Evolutionary conservation across 106 monocot genomes (phyloP).

Genomic region (Vanilla planifolia): DNA sequence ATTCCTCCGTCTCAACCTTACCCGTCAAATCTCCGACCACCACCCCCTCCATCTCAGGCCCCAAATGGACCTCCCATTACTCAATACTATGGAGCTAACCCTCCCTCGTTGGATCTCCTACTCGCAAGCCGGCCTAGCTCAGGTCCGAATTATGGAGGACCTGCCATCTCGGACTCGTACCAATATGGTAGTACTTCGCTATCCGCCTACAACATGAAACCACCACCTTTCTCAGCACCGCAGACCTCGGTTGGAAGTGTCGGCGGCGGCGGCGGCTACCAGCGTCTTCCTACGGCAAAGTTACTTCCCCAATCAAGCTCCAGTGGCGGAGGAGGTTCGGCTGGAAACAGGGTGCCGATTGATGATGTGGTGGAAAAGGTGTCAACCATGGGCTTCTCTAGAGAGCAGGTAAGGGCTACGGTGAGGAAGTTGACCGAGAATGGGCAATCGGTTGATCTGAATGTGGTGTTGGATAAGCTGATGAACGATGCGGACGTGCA

Average conservation of each 20-base stretch:
- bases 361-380: constrained; percentile 73
- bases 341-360: constrained; percentile 30
- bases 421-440: constrained; percentile 30
- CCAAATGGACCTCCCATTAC: constrained; percentile 25
- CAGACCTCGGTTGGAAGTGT: constrained; percentile 23
- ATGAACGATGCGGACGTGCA: constrained; percentile 54
- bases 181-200: constrained; percentile 44
- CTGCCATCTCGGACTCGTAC: constrained; percentile 40
- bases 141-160: constrained; percentile 35
- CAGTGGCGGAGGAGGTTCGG: constrained; percentile 7
- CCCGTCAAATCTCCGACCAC: constrained; percentile 24
- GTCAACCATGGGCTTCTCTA: constrained; percentile 45
- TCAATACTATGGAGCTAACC: constrained; percentile 36
- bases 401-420: constrained; percentile 25
- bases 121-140: constrained; percentile 24
- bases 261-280: constrained; percentile 25
- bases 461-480: constrained; percentile 70
- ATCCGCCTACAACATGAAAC: constrained; percentile 37
- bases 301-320: constrained; percentile 40
- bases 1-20: constrained; percentile 34
- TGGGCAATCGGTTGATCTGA: constrained; percentile 63
- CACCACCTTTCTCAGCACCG: constrained; percentile 29
- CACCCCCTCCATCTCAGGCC: constrained; percentile 33
- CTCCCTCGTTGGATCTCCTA: constrained; percentile 38
- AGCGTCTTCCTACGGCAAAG: constrained; percentile 46